Evolutionary conservation across 1,139 yeast genomes (phyloP), one percentile per base, ranked within the genome.

Genomic region (Candida smagusa): DNA sequence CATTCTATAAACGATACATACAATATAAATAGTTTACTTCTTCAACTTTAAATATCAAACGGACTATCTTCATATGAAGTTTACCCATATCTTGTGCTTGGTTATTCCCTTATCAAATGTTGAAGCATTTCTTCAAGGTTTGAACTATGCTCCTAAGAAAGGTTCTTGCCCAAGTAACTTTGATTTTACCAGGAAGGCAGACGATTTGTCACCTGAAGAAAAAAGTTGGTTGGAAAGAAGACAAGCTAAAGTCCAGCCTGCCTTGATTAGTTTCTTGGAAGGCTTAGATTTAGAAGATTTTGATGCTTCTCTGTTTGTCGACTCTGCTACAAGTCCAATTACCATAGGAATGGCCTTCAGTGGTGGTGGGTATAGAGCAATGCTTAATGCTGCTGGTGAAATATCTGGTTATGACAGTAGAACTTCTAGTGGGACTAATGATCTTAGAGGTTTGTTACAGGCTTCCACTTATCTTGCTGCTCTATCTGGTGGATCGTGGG

Each of bases 281-380:
- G 43, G 41, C 1, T 48, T 53, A 5, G 42, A 39, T 12, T 33
- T 53, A 30, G 34, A 40, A 1, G 50, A 48, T 28, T 53, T 53
- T 26, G 47, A 52, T 32, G 56, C 49, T 2, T 39, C 42, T 5
- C 8, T 24, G 3, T 52, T 50, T 25, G 34, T 54, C 28, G 24
- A 19, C 9, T 31, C 36, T 12, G 37, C 60, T 7, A 45, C 55
- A 43, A 40, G 58, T 29, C 62, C 73, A 23, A 68, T 75, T 38
- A 69, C 63, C 35, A 71, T 87, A 38, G 96, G 82, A 6, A 52
- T 87, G 9, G 86, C 95, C 3, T 83, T 85, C 53, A 79, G 89
- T 7, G 96, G 96, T 29, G 97, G 97, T 52, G 95, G 96, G 3
- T 88, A 85, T 60, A 73, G 96, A 39, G 95, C 96, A 36, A 84